A percentile compares a stretch with the other conserved stretches of the same genome.
Conservation (phyloP, 1,284 basidiomycete genomes). For the Singerocomus inundabilis region DNA sequence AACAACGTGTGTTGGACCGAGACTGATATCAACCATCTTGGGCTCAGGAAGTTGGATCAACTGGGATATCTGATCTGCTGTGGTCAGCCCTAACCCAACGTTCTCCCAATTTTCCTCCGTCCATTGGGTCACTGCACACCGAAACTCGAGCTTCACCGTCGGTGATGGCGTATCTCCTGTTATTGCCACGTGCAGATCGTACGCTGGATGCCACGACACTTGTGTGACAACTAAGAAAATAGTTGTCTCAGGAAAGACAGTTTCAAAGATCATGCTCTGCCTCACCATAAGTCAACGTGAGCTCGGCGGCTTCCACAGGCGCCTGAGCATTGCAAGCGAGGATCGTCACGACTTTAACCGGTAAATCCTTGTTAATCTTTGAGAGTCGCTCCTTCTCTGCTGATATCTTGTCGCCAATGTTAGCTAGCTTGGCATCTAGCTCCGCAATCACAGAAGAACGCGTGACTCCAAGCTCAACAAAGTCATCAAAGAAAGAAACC, state of each 20-base stretch:
- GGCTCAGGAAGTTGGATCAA: constrained; percentile 24
- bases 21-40: constrained; percentile 17
- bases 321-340: constrained; percentile 6
- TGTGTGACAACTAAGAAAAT: constrained; percentile 10
- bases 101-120: constrained; percentile 28
- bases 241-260: not conserved
- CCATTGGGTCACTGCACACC: constrained; percentile 19
- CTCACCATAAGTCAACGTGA: constrained; percentile 24
- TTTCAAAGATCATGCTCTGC: not conserved
- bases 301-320: constrained; percentile 9
- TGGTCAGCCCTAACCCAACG: constrained; percentile 19
- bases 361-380: not conserved
- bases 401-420: constrained; percentile 10
- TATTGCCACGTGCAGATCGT: constrained; percentile 20
- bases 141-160: constrained; percentile 19
- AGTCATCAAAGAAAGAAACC: constrained; percentile 24
- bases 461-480: constrained; percentile 20
- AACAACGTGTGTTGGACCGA: not conserved
- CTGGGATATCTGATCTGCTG: constrained; percentile 12
- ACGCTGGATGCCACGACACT: constrained; percentile 21
- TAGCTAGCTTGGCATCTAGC: constrained; percentile 19
- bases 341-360: constrained; percentile 7
- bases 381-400: constrained; percentile 14
- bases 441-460: constrained; percentile 19
- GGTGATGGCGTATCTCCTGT: constrained; percentile 11